phyloP scores from a whole-genome alignment of 2,329 filamentous ascomycete genomes.

The Aquanectria penicillioides region DNA sequence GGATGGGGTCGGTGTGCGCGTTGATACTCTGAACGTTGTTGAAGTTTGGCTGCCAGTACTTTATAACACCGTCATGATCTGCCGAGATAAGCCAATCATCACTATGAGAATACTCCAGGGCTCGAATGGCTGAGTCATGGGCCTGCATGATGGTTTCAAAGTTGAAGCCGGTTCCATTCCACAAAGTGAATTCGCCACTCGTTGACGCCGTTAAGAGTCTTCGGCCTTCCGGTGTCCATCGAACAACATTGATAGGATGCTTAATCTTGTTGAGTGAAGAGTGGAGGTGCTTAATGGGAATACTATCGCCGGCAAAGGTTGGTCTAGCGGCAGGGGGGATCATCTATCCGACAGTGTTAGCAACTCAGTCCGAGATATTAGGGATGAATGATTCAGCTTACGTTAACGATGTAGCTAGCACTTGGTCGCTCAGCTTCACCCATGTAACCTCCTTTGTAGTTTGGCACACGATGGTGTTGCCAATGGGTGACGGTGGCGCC shows the following conservation, averaged over 20 bases:
- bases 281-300: conserved; percentile 94
- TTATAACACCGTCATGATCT: conserved; percentile 93
- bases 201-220: conserved; percentile 91
- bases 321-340: conserved; percentile 82
- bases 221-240: conserved; percentile 96
- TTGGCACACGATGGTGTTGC: conserved; percentile 79
- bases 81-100: conserved; percentile 97
- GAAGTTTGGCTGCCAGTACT: conserved; percentile 99
- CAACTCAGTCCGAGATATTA: conserved; percentile 25
- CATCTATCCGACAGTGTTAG: conserved; percentile 66
- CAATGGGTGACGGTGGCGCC: conserved; percentile 89
- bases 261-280: conserved; percentile 99
- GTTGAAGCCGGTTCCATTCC: conserved; percentile 99
- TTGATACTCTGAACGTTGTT: conserved; percentile 97
- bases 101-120: conserved; percentile 89
- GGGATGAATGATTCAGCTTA: conserved; percentile 60
- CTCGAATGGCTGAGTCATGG: conserved; percentile 87
- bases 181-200: conserved; percentile 96
- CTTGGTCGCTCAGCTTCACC: conserved; percentile 87
- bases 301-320: conserved; percentile 81
- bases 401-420: conserved; percentile 89
- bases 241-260: conserved; percentile 94
- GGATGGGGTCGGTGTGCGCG: conserved; percentile 88
- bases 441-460: conserved; percentile 75
- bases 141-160: conserved; percentile 99